A percentile compares a stretch with the other conserved stretches of the same genome.
These are phyloP conservation scores for Naematelia aurantialba DNA, from an alignment of 768 basidiomycete genomes.

Conservation along the genomic window DNA sequence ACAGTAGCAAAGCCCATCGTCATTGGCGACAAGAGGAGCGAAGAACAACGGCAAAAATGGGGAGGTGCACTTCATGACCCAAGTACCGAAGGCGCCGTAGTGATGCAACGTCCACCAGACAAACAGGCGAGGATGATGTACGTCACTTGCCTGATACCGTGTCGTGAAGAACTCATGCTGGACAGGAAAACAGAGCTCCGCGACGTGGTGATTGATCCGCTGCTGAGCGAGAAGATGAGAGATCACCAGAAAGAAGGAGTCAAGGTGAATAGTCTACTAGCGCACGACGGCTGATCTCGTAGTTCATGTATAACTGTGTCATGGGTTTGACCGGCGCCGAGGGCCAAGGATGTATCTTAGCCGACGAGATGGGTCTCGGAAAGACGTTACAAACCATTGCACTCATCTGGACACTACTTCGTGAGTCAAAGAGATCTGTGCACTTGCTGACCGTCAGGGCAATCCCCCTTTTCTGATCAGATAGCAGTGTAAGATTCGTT, in stretches of 20 bases:
- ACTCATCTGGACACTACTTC: conserved; percentile 87
- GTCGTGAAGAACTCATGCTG: no score
- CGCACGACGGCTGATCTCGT: conserved; percentile 48
- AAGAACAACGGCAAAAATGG: conserved; percentile 25
- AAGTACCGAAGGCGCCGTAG: conserved; percentile 66
- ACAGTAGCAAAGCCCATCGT: conserved; percentile 20
- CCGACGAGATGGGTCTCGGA: conserved; percentile 98
- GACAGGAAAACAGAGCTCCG: conserved; percentile 51
- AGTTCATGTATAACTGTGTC: conserved; percentile 91
- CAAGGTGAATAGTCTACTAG: conserved; percentile 31
- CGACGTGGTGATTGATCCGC: conserved; percentile 82
- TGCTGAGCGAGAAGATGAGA: conserved; percentile 69
- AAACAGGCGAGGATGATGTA: conserved; percentile 61
- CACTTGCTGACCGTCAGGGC: conserved; percentile 18
- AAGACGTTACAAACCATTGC: conserved; percentile 86
- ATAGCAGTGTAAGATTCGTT: conserved; percentile 18
- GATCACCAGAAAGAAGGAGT: conserved; percentile 84
- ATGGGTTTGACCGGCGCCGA: conserved; percentile 91
- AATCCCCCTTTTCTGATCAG: conserved; percentile 37
- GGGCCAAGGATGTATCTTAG: conserved; percentile 86
- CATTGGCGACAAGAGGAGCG: conserved; percentile 26
- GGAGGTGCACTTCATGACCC: conserved; percentile 61
- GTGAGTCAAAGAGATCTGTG: conserved; percentile 55
- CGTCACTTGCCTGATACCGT: conserved; percentile 10
- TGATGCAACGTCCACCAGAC: conserved; percentile 74